Percentiles rank a stretch among this genome's conserved stretches.
Evolutionary conservation across 768 basidiomycete genomes (phyloP).

Genomic region (Boletus edulis): DNA sequence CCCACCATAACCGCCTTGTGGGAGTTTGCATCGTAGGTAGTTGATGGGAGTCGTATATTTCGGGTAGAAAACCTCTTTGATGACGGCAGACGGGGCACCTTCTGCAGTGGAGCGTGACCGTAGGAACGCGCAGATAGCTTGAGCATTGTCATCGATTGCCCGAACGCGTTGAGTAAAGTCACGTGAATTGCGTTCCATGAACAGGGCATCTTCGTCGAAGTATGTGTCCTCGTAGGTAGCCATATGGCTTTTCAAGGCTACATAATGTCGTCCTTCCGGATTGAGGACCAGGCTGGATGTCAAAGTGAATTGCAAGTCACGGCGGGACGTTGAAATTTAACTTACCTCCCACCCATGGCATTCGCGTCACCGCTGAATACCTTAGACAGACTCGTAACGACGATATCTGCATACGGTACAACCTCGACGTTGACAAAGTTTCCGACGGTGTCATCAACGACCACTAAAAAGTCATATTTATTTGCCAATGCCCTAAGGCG

Average conservation of each 20-base stretch:
- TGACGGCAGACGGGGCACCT: conserved; percentile 38
- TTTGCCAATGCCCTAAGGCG: conserved; percentile 79
- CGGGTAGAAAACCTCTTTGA: conserved; percentile 90
- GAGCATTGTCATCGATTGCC: conserved; percentile 78
- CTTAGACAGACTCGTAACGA: conserved; percentile 90
- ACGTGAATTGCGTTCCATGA: conserved; percentile 97
- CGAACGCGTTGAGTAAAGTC: conserved; percentile 78
- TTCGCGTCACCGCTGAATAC: conserved; percentile 94
- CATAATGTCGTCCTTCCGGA: conserved; percentile 70
- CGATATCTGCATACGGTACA: conserved; percentile 80
- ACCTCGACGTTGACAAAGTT: conserved; percentile 94
- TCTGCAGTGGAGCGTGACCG: conserved; percentile 51
- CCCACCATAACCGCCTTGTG: conserved; percentile 69
- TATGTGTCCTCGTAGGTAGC: conserved; percentile 78
- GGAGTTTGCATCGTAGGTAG: conserved; percentile 69
- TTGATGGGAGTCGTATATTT: conserved; percentile 71
- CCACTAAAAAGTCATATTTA: conserved; percentile 81
- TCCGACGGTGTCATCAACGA: conserved; percentile 94
- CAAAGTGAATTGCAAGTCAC: background rate
- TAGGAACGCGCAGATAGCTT: conserved; percentile 79
- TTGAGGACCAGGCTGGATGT: conserved; percentile 77
- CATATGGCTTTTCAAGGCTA: conserved; percentile 59
- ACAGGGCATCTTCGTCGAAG: conserved; percentile 89
- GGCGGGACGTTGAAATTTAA: conserved; percentile 4
- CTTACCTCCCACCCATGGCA: conserved; percentile 96